Evolutionary conservation across 1,284 basidiomycete genomes (phyloP).

Genomic region (Naganishia sp.): DNA sequence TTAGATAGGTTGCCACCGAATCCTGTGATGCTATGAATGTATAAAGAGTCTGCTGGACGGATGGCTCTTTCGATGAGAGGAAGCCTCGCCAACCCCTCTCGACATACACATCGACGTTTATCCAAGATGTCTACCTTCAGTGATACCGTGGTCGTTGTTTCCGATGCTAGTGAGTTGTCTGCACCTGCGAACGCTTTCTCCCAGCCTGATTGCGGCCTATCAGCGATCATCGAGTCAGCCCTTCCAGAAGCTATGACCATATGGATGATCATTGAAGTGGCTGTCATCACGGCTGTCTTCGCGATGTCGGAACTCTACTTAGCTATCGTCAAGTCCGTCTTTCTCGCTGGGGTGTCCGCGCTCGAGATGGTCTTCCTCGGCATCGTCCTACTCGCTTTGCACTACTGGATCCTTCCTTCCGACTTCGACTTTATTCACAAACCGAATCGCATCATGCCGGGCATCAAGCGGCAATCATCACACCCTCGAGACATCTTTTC

Average conservation of each 20-base stretch:
- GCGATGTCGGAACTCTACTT: neutral
- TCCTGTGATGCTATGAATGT: too few relatives aligned
- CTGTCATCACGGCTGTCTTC: neutral
- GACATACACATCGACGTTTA: too few relatives aligned
- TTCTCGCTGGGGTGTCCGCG: neutral
- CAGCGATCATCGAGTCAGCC: neutral
- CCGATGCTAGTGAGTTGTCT: too few relatives aligned
- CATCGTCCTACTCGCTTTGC: neutral
- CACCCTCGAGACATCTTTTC: neutral
- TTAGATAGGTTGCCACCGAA: too few relatives aligned
- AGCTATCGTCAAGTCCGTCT: neutral
- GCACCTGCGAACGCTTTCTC: too few relatives aligned
- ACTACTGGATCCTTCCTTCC: slow-evolving; percentile 9
- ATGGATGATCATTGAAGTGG: neutral
- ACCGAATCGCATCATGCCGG: neutral
- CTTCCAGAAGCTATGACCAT: neutral
- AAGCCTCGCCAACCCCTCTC: too few relatives aligned
- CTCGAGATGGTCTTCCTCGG: neutral
- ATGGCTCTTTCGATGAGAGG: too few relatives aligned
- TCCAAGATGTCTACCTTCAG: too few relatives aligned
- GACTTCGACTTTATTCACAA: slow-evolving; percentile 14
- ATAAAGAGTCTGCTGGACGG: too few relatives aligned
- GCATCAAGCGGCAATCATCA: neutral
- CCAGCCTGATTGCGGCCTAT: too few relatives aligned
- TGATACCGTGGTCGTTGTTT: too few relatives aligned